phyloP scores from a whole-genome alignment of 805 yeast species.

The Saturnispora sekii region DNA sequence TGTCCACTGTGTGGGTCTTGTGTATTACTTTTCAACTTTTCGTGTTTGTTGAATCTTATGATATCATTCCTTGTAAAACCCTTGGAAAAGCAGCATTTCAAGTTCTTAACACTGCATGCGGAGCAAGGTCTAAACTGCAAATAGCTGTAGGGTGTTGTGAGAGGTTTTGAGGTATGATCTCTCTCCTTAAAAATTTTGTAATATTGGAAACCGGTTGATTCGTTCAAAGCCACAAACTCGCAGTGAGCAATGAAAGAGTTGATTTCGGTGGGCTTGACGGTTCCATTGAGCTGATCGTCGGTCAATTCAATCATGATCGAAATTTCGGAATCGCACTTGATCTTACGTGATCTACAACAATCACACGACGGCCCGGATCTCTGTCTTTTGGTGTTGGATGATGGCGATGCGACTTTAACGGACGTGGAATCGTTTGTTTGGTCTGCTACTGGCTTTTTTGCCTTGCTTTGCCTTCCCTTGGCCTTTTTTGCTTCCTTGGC shows the following conservation, averaged over 20 bases:
- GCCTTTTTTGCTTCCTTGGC: neutral
- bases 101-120: constrained; percentile 39
- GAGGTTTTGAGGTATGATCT: constrained; percentile 9
- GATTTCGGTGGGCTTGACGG: neutral
- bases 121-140: constrained; percentile 46
- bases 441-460: neutral
- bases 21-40: constrained; percentile 11
- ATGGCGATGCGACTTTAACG: constrained; percentile 27
- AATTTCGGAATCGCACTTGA: constrained; percentile 64
- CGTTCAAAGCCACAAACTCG: constrained; percentile 19
- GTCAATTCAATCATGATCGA: constrained; percentile 21
- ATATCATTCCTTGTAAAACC: constrained; percentile 61
- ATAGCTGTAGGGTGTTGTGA: constrained; percentile 17
- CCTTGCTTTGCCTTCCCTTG: neutral
- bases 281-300: neutral
- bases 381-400: constrained; percentile 36
- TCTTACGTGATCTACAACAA: constrained; percentile 56
- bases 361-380: constrained; percentile 71
- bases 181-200: constrained; percentile 20
- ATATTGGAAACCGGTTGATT: constrained; percentile 19
- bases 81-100: constrained; percentile 47
- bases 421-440: constrained; percentile 11
- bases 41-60: constrained; percentile 28
- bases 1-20: neutral
- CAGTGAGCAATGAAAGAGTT: constrained; percentile 25